Percentiles rank a stretch among this genome's conserved stretches.
These are phyloP conservation scores for Pleodorina starrii DNA, from an alignment of 139 green algal genomes.

Conservation along the genomic window DNA sequence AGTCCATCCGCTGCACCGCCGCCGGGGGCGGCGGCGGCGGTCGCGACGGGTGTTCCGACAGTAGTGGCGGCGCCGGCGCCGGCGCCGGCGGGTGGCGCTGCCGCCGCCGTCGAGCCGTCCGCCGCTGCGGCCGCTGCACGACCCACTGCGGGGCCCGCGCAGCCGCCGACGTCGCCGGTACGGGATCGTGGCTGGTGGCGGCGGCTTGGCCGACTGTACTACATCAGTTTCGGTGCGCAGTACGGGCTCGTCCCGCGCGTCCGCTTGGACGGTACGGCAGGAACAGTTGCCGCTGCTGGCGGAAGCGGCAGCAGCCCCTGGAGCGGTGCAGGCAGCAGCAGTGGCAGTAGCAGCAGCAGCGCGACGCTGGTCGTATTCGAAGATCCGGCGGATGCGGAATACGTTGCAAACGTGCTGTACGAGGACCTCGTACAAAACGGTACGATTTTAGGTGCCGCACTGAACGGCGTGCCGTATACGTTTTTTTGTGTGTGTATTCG, in stretches of 20 bases:
- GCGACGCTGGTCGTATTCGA: slow-evolving; percentile 48
- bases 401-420: slow-evolving; percentile 44
- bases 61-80: not conserved
- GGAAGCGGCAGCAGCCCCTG: no score
- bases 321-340: no score
- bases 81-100: not conserved
- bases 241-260: slow-evolving; percentile 57
- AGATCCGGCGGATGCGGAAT: slow-evolving; percentile 54
- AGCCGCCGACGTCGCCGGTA: not conserved
- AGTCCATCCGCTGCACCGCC: not conserved
- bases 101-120: not conserved
- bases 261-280: not conserved
- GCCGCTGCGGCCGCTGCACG: not conserved
- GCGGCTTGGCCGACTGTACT: slow-evolving; percentile 44
- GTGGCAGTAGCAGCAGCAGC: not conserved
- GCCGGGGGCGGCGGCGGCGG: not conserved
- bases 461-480: no score
- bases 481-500: no score
- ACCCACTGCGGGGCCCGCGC: not conserved
- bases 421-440: slow-evolving; percentile 10
- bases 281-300: not conserved
- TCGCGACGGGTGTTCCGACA: no score
- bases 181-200: slow-evolving; percentile 50
- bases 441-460: no score
- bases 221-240: slow-evolving; percentile 57